These are phyloP conservation scores for Curvularia sp. DNA, from an alignment of 2,329 filamentous ascomycete species.

Conservation along the genomic window DNA sequence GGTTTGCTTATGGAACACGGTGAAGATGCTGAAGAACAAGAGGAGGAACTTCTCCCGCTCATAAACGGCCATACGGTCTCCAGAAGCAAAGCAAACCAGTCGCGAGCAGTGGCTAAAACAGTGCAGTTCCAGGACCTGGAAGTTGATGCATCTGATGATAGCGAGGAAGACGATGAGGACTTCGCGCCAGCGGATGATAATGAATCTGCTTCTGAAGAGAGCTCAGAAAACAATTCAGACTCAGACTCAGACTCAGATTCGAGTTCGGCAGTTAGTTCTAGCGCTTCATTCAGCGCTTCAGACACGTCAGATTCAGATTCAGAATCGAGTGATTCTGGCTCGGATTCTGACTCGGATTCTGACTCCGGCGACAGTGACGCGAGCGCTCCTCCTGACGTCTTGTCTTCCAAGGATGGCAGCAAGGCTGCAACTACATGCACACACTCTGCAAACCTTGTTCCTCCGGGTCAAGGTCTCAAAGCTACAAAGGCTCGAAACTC, in stretches of 20 bases:
- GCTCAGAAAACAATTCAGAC: slow-evolving; percentile 11
- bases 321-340: slow-evolving; percentile 41
- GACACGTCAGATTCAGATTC: slow-evolving; percentile 33
- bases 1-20: slow-evolving; percentile 23
- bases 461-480: slow-evolving; percentile 59
- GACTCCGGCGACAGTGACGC: slow-evolving; percentile 51
- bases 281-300: slow-evolving; percentile 24
- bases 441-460: slow-evolving; percentile 19
- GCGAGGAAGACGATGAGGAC: slow-evolving; percentile 35
- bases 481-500: slow-evolving; percentile 64
- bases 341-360: slow-evolving; percentile 38
- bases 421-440: slow-evolving; percentile 5
- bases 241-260: slow-evolving; percentile 21
- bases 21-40: slow-evolving; percentile 2
- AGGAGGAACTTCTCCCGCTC: background rate
- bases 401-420: slow-evolving; percentile 29
- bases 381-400: slow-evolving; percentile 32
- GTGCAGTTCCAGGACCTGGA: slow-evolving; percentile 35
- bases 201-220: slow-evolving; percentile 19
- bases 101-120: slow-evolving; percentile 18
- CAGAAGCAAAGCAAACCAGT: background rate
- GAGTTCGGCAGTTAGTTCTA: slow-evolving; percentile 23
- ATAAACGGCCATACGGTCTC: background rate
- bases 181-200: slow-evolving; percentile 35
- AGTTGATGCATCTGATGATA: slow-evolving; percentile 19